phyloP scores from a whole-genome alignment of 495 filamentous ascomycete species.

The Penicillium desertorum region DNA sequence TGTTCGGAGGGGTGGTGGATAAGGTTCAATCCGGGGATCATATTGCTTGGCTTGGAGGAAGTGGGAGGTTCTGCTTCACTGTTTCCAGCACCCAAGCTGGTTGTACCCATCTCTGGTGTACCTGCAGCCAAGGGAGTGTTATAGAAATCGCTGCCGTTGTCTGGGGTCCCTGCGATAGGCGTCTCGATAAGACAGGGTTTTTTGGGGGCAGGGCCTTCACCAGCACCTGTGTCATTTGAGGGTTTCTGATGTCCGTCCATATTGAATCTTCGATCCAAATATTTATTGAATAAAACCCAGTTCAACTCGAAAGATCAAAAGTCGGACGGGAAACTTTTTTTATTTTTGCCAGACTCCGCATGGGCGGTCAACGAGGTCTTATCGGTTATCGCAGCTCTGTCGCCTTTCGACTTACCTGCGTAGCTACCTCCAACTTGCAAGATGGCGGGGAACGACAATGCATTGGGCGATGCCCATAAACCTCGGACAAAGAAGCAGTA shows the following conservation, averaged over 20 bases:
- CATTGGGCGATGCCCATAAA: constrained; percentile 3
- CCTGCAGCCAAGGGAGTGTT: constrained; percentile 37
- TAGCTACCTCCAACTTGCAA: constrained; percentile 5
- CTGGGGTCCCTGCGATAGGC: constrained; percentile 37
- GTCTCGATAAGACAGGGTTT: constrained; percentile 32
- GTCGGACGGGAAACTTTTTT: constrained; percentile 32
- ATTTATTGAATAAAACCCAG: neutral
- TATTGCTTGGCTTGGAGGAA: constrained; percentile 20
- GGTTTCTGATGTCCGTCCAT: constrained; percentile 49
- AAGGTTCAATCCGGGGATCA: constrained; percentile 44
- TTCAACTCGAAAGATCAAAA: constrained; percentile 27
- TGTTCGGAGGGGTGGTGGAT: constrained; percentile 29
- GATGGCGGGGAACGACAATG: constrained; percentile 16
- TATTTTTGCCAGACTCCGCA: constrained; percentile 36
- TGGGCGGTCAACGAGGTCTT: constrained; percentile 34
- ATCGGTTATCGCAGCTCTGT: constrained; percentile 30
- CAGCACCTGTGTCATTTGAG: constrained; percentile 10
- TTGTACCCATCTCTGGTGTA: constrained; percentile 22
- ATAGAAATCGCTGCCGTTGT: constrained; percentile 47
- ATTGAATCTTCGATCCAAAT: constrained; percentile 13
- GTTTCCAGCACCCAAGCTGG: constrained; percentile 1
- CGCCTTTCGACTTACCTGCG: neutral
- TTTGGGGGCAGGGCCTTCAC: constrained; percentile 27
- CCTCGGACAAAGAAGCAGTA: constrained; percentile 38
- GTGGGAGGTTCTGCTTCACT: constrained; percentile 11